These are phyloP conservation scores for Penicillium sp. DNA, from an alignment of 2,329 filamentous ascomycete genomes.

Conservation along the genomic window DNA sequence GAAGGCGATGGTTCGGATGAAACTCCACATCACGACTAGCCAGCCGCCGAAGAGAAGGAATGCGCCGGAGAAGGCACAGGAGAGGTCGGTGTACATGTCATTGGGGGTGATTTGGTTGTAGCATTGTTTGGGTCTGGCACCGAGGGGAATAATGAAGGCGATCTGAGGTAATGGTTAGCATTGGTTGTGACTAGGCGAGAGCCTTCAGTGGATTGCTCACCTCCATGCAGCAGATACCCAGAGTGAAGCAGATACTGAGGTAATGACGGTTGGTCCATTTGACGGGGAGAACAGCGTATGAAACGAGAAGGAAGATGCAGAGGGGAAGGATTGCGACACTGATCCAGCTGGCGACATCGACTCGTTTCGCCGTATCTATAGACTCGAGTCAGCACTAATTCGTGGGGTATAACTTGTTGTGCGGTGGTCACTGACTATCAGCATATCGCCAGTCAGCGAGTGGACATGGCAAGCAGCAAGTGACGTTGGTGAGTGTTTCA, in stretches of 20 bases:
- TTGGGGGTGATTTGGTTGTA: constrained; percentile 90
- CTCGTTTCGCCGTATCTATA: constrained; percentile 59
- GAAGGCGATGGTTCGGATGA: constrained; percentile 85
- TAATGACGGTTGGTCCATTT: constrained; percentile 94
- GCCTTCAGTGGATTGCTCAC: constrained; percentile 54
- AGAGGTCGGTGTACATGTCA: constrained; percentile 79
- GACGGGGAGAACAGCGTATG: constrained; percentile 78
- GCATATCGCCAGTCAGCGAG: constrained; percentile 75
- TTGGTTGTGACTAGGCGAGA: neutral
- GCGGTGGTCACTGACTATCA: constrained; percentile 58
- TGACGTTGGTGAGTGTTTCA: constrained; percentile 54
- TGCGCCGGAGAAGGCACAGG: constrained; percentile 86
- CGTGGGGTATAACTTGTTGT: too few relatives aligned
- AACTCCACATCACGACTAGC: constrained; percentile 82
- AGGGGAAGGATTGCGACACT: constrained; percentile 74
- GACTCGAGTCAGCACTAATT: neutral
- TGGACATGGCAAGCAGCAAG: constrained; percentile 90
- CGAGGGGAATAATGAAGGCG: constrained; percentile 88
- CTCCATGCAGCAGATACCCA: constrained; percentile 77
- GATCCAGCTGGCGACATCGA: constrained; percentile 76
- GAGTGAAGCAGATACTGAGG: constrained; percentile 81
- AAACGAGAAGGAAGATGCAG: constrained; percentile 75
- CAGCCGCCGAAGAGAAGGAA: constrained; percentile 86
- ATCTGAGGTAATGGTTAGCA: constrained; percentile 57
- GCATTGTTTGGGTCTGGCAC: constrained; percentile 77